phyloP scores from a whole-genome alignment of 2,329 filamentous ascomycete species.

The Tolypocladium guangdongense region DNA sequence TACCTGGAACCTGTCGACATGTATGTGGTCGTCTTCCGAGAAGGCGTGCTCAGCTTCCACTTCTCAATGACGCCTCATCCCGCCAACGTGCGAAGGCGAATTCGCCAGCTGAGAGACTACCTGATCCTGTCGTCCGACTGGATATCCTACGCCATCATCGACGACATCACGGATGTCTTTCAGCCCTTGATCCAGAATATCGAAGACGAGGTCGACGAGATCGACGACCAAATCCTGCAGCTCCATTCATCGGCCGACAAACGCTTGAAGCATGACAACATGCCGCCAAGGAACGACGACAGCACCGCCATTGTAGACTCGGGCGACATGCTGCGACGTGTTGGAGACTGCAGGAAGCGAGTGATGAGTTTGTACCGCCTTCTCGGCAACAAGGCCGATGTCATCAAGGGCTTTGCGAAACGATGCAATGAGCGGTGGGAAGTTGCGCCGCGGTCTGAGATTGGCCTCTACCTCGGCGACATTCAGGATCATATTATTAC shows the following conservation, averaged over 20 bases:
- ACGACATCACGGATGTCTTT: slow-evolving; percentile 96
- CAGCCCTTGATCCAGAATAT: slow-evolving; percentile 85
- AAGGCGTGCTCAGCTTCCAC: slow-evolving; percentile 93
- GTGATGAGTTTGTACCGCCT: slow-evolving; percentile 93
- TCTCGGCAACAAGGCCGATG: slow-evolving; percentile 93
- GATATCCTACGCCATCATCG: slow-evolving; percentile 97
- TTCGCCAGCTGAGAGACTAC: slow-evolving; percentile 89
- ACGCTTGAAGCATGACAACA: slow-evolving; percentile 26
- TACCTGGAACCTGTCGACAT: slow-evolving; percentile 95
- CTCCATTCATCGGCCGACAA: slow-evolving; percentile 55
- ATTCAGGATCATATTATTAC: slow-evolving; percentile 99
- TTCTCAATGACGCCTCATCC: slow-evolving; percentile 94
- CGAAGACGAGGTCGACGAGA: slow-evolving; percentile 93
- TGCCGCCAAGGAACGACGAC: slow-evolving; percentile 35
- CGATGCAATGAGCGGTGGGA: slow-evolving; percentile 97
- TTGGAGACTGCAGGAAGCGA: slow-evolving; percentile 91
- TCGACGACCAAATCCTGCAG: slow-evolving; percentile 81
- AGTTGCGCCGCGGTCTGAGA: slow-evolving; percentile 86
- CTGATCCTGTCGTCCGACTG: slow-evolving; percentile 88
- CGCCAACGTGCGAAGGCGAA: slow-evolving; percentile 86
- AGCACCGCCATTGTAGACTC: slow-evolving; percentile 32
- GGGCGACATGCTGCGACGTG: slow-evolving; percentile 79
- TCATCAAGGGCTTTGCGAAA: slow-evolving; percentile 98
- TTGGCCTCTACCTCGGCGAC: slow-evolving; percentile 93
- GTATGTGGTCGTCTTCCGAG: slow-evolving; percentile 93